A percentile compares a stretch with the other conserved stretches of the same genome.
These are phyloP conservation scores for Gonapodya prolifera DNA, from an alignment of 192 early-diverging fungal species.

Conservation along the genomic window DNA sequence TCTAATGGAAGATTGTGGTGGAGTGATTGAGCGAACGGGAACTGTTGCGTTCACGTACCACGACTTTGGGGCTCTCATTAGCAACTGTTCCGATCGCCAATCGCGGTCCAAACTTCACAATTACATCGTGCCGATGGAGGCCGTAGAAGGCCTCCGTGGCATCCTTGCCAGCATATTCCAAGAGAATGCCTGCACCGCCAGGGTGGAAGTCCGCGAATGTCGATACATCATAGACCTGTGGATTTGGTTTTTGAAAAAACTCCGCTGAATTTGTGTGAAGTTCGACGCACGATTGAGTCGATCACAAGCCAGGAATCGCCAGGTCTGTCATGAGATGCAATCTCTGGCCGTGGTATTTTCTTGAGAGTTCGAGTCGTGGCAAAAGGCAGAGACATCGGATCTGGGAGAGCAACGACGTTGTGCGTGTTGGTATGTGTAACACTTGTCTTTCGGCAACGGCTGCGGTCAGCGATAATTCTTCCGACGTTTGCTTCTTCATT, in stretches of 20 bases:
- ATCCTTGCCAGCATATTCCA: neutral
- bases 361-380: neutral
- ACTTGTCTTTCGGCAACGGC: neutral
- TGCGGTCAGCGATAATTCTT: neutral
- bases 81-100: neutral
- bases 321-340: neutral
- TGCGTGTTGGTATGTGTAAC: neutral
- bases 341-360: neutral
- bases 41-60: neutral
- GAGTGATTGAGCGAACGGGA: neutral
- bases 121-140: neutral
- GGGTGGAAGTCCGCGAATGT: slow-evolving; percentile 3
- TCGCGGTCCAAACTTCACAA: neutral
- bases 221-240: neutral
- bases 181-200: neutral
- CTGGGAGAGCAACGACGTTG: too few relatives aligned
- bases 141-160: slow-evolving; percentile 1
- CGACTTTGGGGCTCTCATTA: neutral
- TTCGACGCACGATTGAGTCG: neutral
- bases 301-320: neutral
- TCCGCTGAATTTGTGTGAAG: neutral
- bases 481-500: too few relatives aligned
- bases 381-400: neutral
- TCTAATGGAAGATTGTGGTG: neutral
- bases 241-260: neutral